Base-by-base conservation (phyloP, 768 basidiomycete genomes). In the Saitozyma podzolica region DNA sequence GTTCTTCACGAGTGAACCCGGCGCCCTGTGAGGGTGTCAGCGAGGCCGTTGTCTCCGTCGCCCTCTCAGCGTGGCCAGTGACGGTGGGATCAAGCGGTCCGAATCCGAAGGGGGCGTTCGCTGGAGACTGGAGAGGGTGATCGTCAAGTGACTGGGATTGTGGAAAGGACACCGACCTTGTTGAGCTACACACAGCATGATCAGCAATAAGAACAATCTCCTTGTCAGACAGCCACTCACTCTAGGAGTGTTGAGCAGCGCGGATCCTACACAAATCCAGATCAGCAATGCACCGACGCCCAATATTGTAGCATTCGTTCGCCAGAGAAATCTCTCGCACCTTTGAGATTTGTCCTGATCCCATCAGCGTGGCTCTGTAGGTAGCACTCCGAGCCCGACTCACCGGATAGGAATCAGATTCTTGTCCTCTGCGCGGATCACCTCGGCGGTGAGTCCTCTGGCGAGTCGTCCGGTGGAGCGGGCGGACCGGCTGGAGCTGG, bases 1-100 rank as follows among this genome's bases (percentile, higher is more conserved):
- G 83, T 78, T 94, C 92, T 19, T 84, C 79, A 5, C 76, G 59
- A 0, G 87, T 86, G 80, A 92, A 93, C 0, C 84, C 89, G 6
- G 88, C 90, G 40, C 92, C 92, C 75, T 81, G 61, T 43, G 29
- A 29, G 2, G 62, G 61, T 41, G 29, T 39, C 9, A 11, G 19
- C n/a, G 41, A 14, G 45, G 17, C 39, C 39, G 19, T 16, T 41
- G 54, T 37, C n/a, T 41, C 4, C 20, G 19, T 16, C 54, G 10
- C 13, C 10, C 14, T 9, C 19, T 6, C 20, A 29, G n/a, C 51
- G n/a, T 7, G 40, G 20, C 54, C 29, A 29, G 29, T 29, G 29
- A 29, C 29, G 29, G 56, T 11, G 50, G 13, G 5, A 49, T 37
- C 42, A 19, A 14, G 3, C 5, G 8, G 45, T 62, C 45, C 14